phyloP scores from a whole-genome alignment of 805 yeast species.

The Metschnikowia peoriensis region DNA sequence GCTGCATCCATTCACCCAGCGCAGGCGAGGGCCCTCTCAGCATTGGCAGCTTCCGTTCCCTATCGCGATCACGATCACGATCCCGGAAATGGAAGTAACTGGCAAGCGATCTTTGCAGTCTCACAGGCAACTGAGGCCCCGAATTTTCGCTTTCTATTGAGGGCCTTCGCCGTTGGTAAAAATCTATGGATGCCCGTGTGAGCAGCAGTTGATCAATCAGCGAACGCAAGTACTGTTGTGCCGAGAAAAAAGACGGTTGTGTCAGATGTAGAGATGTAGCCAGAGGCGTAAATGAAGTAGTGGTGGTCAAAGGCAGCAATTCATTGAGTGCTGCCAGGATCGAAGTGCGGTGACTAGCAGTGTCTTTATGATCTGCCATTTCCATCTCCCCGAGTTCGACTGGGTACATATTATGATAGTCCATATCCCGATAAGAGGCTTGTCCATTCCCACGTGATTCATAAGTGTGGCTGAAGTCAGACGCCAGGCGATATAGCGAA shows the following conservation, averaged over 20 bases:
- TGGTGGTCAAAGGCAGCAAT: constrained; percentile 42
- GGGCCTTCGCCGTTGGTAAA: constrained; percentile 27
- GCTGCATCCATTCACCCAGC: constrained; percentile 2
- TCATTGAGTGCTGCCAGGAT: constrained; percentile 22
- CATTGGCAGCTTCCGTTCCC: constrained; percentile 12
- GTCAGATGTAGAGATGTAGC: constrained; percentile 39
- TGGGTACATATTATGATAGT: neutral
- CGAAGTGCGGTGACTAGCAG: constrained; percentile 16
- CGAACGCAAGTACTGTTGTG: constrained; percentile 40
- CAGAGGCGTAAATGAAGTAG: constrained; percentile 43
- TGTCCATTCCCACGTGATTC: no score
- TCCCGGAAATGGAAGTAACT: constrained; percentile 43
- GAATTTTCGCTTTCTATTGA: constrained; percentile 32
- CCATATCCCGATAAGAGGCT: no score
- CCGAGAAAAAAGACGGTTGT: constrained; percentile 44
- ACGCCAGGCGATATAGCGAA: neutral
- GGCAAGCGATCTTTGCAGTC: constrained; percentile 27
- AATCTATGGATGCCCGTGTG: constrained; percentile 33
- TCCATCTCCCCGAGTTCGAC: neutral
- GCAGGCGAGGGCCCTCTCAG: constrained; percentile 6
- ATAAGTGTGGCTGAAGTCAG: neutral
- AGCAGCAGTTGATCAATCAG: constrained; percentile 35
- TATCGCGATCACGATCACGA: constrained; percentile 7
- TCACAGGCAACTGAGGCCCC: constrained; percentile 12
- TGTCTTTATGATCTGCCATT: constrained; percentile 1